These are phyloP conservation scores for Xylaria hypoxylon DNA, from an alignment of 2,329 filamentous ascomycete genomes.

Conservation along the genomic window DNA sequence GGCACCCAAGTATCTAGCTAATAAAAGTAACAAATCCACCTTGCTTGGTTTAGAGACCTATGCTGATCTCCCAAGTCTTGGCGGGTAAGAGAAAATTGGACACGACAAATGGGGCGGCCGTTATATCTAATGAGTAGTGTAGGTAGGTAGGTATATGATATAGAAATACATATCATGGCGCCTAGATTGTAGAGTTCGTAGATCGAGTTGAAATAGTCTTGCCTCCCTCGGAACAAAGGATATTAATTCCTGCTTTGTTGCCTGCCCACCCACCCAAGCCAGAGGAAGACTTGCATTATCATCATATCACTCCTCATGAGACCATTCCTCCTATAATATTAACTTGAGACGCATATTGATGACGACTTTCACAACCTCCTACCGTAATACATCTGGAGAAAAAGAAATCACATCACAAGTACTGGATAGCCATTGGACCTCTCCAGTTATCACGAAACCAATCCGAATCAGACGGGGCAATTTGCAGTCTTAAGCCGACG, in stretches of 20 bases:
- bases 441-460: constrained; percentile 11
- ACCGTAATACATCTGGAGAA: neutral
- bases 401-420: constrained; percentile 7
- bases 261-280: neutral
- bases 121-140: constrained; percentile 26
- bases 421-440: constrained; percentile 7
- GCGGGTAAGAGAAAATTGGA: constrained; percentile 19
- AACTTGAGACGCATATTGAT: constrained; percentile 6
- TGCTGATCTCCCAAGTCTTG: constrained; percentile 30
- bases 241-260: neutral
- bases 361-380: neutral
- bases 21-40: constrained; percentile 5
- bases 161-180: constrained; percentile 1
- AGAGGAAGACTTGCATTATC: neutral
- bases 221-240: neutral
- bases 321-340: constrained; percentile 1
- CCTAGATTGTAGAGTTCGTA: neutral
- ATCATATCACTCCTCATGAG: constrained; percentile 11
- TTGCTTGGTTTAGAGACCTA: neutral
- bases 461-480: constrained; percentile 5
- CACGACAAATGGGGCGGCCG: constrained; percentile 9
- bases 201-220: constrained; percentile 15
- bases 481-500: constrained; percentile 2
- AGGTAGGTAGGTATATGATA: no score
- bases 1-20: neutral